Base-by-base conservation (phyloP, 116 monocot genomes). In the Posidonia oceanica region DNA sequence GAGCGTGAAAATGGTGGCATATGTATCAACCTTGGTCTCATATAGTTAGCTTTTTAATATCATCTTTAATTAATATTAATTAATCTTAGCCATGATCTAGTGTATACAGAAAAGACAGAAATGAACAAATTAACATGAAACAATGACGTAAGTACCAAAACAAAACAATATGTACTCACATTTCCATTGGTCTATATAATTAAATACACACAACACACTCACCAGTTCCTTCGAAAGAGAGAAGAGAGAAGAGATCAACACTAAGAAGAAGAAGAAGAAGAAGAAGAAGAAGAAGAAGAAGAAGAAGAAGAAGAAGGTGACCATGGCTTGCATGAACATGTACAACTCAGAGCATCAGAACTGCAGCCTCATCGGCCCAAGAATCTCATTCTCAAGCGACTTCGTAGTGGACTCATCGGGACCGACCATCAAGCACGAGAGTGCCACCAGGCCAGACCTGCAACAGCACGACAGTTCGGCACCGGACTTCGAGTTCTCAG, bases 351-450 rank as follows among this genome's bases (percentile, higher is more conserved):
- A 82, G 20, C 54, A 64, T 20, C 85, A 78, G 52, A 17, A 36
- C n/a, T n/a, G n/a, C 23, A 6, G 29, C 22, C 54, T 69, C 42
- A 81, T 76, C 51, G 70, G 82, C 71, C 94, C 94, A 6, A 80
- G 91, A 55, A 92, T 92, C 57, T 92, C 91, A 74, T 92, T 92
- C 83, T 92, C 91, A 56, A 92, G 75, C 54, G 91, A 92, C 80
- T 92, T 92, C 74, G 80, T 70, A n/a, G 60, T 80, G 5, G 85
- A 81, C 59, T n/a, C 66, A 6, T 72, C 85, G 17, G 70, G 55
- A 14, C 52, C 48, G 22, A 3, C 66, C 29, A 44, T 59, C 41
- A 77, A 40, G 71, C 15, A 66, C 71, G 71, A 71, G 71, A 22
- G 59, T 21, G 5, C 51, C 3, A 14, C 73, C 67, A 29, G 29